Conservation (phyloP, 108 stramenopile genomes). For the Fistulifera solaris region DNA sequence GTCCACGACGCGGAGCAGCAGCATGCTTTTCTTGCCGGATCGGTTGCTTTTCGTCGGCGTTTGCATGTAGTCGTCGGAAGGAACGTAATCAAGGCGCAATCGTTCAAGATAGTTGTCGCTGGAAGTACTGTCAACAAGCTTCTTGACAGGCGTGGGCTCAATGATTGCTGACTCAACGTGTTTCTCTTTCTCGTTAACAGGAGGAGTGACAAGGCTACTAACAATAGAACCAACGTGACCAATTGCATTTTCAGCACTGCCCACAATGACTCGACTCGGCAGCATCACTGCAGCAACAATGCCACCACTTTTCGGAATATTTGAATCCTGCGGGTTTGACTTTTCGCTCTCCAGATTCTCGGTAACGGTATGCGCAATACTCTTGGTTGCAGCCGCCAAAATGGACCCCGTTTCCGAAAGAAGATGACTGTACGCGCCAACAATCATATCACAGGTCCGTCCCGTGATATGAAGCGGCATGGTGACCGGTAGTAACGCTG, state of each 20-base stretch:
- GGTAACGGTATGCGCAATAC: too few relatives aligned
- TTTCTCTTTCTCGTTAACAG: not conserved
- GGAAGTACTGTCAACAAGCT: not conserved
- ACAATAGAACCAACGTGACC: constrained; percentile 2
- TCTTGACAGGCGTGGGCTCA: not conserved
- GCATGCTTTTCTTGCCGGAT: not conserved
- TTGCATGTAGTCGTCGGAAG: not conserved
- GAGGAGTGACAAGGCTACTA: not conserved
- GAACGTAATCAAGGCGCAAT: constrained; percentile 24
- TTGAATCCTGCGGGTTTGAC: too few relatives aligned
- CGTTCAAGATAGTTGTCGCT: constrained; percentile 22
- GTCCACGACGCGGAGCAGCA: constrained; percentile 36
- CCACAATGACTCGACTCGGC: too few relatives aligned
- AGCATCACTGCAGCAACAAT: too few relatives aligned
- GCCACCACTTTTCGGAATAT: too few relatives aligned
- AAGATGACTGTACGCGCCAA: constrained; percentile 8
- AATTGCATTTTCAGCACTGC: too few relatives aligned
- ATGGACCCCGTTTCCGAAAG: not conserved
- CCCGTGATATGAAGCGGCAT: constrained; percentile 29
- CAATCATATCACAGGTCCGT: constrained; percentile 17
- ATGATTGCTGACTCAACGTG: not conserved
- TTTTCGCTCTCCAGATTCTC: too few relatives aligned
- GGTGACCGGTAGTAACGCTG: constrained; percentile 30
- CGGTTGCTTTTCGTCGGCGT: not conserved
- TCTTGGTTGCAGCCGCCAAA: too few relatives aligned